phyloP scores from a whole-genome alignment of 2,329 filamentous ascomycete species.

The Trichoderma guizhouense region DNA sequence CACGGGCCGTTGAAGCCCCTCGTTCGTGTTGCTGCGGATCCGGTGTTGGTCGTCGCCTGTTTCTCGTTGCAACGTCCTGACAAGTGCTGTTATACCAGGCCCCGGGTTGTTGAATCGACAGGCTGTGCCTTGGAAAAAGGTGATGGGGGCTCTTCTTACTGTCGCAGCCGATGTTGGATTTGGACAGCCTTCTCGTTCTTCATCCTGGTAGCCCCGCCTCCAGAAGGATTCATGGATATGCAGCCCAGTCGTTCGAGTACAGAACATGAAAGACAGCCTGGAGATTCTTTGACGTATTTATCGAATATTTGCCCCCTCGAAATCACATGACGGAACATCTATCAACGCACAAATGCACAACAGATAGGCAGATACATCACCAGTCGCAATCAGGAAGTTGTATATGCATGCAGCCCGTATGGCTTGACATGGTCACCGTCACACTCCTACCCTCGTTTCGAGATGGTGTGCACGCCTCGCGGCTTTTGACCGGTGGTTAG shows the following conservation, averaged over 20 bases:
- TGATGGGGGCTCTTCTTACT: not conserved
- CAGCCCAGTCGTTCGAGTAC: not conserved
- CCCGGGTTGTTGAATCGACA: not conserved
- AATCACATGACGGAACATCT: not conserved
- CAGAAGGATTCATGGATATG: not conserved
- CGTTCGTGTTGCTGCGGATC: not conserved
- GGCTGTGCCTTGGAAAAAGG: not conserved
- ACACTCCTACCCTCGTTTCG: not conserved
- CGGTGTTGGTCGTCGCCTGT: not conserved
- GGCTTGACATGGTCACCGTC: not conserved
- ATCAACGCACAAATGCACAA: not conserved
- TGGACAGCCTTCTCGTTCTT: not conserved
- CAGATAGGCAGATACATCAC: not conserved
- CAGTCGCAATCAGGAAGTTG: constrained; percentile 3
- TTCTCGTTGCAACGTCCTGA: not conserved
- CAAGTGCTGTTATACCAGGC: not conserved
- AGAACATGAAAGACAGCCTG: not conserved
- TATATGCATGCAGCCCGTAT: not conserved
- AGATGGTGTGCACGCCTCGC: not conserved
- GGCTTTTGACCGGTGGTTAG: not conserved
- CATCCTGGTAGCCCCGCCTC: not conserved
- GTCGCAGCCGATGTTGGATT: not conserved
- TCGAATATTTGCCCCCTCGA: not conserved
- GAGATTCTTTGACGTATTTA: not conserved
- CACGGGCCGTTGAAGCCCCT: not conserved